phyloP scores from a whole-genome alignment of 2,329 filamentous ascomycete genomes.

The Ophiosphaerella korrae region DNA sequence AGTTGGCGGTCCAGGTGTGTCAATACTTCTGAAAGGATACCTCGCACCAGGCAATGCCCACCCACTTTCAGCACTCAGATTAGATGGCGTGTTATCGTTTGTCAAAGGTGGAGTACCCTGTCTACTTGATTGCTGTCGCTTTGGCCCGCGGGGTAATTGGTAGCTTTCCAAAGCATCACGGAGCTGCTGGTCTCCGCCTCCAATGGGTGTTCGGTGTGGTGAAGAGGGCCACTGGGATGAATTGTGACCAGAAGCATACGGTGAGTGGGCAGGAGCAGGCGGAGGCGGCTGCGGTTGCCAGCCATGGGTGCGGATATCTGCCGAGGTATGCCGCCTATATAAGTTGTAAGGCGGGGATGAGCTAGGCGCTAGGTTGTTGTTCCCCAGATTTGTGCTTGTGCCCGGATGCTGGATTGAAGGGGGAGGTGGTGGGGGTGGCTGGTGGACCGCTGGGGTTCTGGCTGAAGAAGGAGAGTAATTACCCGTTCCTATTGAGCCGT shows the following conservation, averaged over 20 bases:
- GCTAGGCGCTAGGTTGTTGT: constrained; percentile 49
- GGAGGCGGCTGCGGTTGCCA: constrained; percentile 64
- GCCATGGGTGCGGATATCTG: constrained; percentile 78
- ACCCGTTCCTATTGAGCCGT: constrained; percentile 81
- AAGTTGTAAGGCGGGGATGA: constrained; percentile 68
- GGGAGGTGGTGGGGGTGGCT: constrained; percentile 64
- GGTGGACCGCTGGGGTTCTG: constrained; percentile 71
- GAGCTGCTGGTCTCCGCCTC: constrained; percentile 70
- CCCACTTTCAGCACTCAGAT: constrained; percentile 58
- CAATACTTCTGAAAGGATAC: constrained; percentile 56
- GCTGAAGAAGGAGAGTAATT: constrained; percentile 73
- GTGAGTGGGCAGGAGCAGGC: constrained; percentile 60
- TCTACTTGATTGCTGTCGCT: constrained; percentile 56
- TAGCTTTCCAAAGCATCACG: constrained; percentile 72
- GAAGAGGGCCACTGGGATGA: constrained; percentile 71
- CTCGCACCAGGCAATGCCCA: constrained; percentile 61
- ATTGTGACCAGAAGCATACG: constrained; percentile 68
- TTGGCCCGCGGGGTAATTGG: constrained; percentile 62
- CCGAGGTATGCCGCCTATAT: constrained; percentile 86
- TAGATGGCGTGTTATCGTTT: constrained; percentile 56
- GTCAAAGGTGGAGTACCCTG: constrained; percentile 60
- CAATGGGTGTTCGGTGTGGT: constrained; percentile 56
- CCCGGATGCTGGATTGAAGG: constrained; percentile 67
- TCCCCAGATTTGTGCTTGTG: constrained; percentile 55
- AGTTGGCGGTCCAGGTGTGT: constrained; percentile 65